These are phyloP conservation scores for Phytophthora colocasiae DNA, from an alignment of 352 stramenopile genomes.

Conservation along the genomic window DNA sequence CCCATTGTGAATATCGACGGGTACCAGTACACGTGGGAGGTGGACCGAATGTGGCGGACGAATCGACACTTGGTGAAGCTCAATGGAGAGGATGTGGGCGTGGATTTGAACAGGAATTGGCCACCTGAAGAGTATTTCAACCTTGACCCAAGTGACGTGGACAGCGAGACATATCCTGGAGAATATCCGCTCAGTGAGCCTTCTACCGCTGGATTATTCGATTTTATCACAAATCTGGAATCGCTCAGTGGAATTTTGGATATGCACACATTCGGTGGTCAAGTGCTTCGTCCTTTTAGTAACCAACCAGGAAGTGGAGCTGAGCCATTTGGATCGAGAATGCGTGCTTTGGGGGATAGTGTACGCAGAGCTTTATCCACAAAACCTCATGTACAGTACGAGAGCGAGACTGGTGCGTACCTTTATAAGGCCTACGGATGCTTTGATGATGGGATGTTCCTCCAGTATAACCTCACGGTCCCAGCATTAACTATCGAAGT, in stretches of 20 bases:
- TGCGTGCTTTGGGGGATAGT: conserved; percentile 51
- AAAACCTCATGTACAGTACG: conserved; percentile 46
- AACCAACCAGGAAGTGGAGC: conserved; percentile 43
- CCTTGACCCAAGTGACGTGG: conserved; percentile 40
- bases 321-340: conserved; percentile 62
- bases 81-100: conserved; percentile 48
- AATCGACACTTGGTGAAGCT: conserved; percentile 51
- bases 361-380: conserved; percentile 61
- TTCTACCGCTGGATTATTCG: conserved; percentile 50
- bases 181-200: conserved; percentile 65
- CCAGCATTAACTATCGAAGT: conserved; percentile 77
- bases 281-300: conserved; percentile 75
- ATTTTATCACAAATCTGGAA: conserved; percentile 61
- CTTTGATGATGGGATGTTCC: conserved; percentile 71
- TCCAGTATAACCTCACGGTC: conserved; percentile 66
- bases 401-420: conserved; percentile 56
- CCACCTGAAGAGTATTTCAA: conserved; percentile 69
- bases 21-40: conserved; percentile 76
- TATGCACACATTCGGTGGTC: conserved; percentile 66
- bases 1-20: conserved; percentile 83
- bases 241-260: conserved; percentile 62
- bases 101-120: conserved; percentile 85
- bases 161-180: conserved; percentile 67
- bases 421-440: conserved; percentile 79
- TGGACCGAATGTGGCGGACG: conserved; percentile 70